Conservation (phyloP, 495 filamentous ascomycete species). For the Pseudoneurospora amorphoporcata region DNA sequence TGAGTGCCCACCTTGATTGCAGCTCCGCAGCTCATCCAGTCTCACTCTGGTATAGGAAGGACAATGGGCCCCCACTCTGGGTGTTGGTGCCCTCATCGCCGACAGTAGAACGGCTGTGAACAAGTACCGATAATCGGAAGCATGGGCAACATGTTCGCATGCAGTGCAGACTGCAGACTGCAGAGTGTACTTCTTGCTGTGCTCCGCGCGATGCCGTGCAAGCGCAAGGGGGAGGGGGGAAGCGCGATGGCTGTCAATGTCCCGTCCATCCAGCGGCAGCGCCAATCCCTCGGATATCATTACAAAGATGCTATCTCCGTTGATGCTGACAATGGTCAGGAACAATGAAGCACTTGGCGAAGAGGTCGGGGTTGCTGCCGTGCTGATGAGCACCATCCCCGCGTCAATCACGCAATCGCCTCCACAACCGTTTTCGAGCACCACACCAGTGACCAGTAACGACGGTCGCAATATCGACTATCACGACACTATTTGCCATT, state of each 20-base stretch:
- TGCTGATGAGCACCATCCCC: conserved; percentile 9
- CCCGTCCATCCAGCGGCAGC: not conserved
- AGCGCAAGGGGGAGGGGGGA: not conserved
- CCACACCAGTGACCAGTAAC: not conserved
- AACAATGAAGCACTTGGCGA: not conserved
- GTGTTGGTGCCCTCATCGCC: not conserved
- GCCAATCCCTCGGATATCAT: not conserved
- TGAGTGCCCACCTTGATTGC: not conserved
- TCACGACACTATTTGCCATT: not conserved
- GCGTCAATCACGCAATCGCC: conserved; percentile 16
- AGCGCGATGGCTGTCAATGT: not conserved
- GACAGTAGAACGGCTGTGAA: not conserved
- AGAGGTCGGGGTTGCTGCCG: not conserved
- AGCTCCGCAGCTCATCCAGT: not conserved
- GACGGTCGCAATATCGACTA: not conserved
- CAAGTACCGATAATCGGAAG: conserved; percentile 1
- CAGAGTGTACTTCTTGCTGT: not conserved
- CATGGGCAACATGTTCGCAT: not conserved
- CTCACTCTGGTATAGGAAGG: not conserved
- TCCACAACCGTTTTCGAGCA: not conserved
- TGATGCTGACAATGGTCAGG: not conserved
- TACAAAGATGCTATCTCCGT: not conserved
- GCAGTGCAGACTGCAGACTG: not conserved
- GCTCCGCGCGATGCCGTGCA: not conserved
- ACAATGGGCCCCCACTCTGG: conserved; percentile 3